Base-by-base conservation (phyloP, 805 yeast species). In the Teunomyces cretensis region DNA sequence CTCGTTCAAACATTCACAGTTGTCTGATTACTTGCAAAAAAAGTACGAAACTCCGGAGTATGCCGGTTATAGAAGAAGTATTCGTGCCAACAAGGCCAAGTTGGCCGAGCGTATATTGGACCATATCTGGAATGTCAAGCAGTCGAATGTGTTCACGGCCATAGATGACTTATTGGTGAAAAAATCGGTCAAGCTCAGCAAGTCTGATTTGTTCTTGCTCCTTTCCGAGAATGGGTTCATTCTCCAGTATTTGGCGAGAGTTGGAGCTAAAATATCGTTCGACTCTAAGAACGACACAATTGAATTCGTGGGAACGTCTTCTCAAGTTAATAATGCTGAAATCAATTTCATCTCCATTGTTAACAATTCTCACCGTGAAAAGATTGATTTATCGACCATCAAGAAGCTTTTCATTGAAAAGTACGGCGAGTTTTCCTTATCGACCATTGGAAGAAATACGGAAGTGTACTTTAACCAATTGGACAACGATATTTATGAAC, bases 261-360 rank as follows among this genome's bases (percentile, higher is more conserved):
- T 68, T 1, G 81, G 80, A 1, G 69, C 72, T 3, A 54, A 60
- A 39, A 60, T 77, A 30, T 50, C 61, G 4, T 64, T 76, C 30
- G 64, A 62, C 32, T 55, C 70, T 1, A 36, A 48, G n/a, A 44
- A 50, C 17, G 58, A 56, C 5, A 63, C 59, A 28, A 61, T 78
- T 14, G 49, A 61, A 8, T 61, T 78, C 12, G 48, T 60, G n/a
- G 76, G 79, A 6, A 68, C 78, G 0, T 62, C 58, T 5, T 50
- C 57, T 15, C 78, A 77, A 30, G 61, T 70, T 30, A 61, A 65
- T 19, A 76, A 74, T 63, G 76, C 79, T 15, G 62, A 65, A 44
- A 68, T 78, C 27, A 62, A 68, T n/a, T 54, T 76, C 38, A 57
- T 57, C 31, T 53, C 61, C 2, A 57, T 63, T 24, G 52, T 75